Conservation (phyloP, 352 stramenopile genomes). For the Peronospora tabacina region DNA sequence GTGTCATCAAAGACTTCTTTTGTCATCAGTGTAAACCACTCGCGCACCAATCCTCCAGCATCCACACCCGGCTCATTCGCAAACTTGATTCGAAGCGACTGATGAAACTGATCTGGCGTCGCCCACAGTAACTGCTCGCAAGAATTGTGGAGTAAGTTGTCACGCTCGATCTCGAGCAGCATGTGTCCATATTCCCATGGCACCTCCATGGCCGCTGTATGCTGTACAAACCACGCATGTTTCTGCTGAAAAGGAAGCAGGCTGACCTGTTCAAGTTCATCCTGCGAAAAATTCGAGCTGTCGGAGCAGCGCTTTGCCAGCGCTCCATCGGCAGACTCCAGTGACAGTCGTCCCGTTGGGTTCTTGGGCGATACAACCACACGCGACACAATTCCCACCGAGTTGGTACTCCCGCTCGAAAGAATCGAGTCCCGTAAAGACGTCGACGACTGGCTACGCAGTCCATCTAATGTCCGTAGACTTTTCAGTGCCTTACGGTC, state of each 20-base stretch:
- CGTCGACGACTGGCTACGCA: conserved; percentile 49
- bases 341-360: conserved; percentile 56
- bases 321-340: conserved; percentile 61
- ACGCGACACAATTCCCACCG: conserved; percentile 64
- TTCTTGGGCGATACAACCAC: conserved; percentile 74
- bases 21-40: conserved; percentile 89
- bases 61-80: conserved; percentile 87
- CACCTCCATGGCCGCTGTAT: conserved; percentile 77
- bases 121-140: conserved; percentile 83
- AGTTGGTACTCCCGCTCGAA: conserved; percentile 51
- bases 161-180: conserved; percentile 78
- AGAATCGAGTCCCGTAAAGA: conserved; percentile 64
- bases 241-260: conserved; percentile 81
- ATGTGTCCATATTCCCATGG: conserved; percentile 85
- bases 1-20: conserved; percentile 85
- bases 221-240: conserved; percentile 83
- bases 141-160: conserved; percentile 86
- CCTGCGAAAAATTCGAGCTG: conserved; percentile 52
- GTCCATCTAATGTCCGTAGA: conserved; percentile 35
- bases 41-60: conserved; percentile 83
- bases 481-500: conserved; percentile 65
- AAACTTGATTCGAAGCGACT: conserved; percentile 87
- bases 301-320: conserved; percentile 49
- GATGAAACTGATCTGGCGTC: conserved; percentile 72
- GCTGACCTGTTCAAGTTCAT: conserved; percentile 66